Conservation (phyloP, 2,329 filamentous ascomycete species). For the Fusarium robinianum region DNA sequence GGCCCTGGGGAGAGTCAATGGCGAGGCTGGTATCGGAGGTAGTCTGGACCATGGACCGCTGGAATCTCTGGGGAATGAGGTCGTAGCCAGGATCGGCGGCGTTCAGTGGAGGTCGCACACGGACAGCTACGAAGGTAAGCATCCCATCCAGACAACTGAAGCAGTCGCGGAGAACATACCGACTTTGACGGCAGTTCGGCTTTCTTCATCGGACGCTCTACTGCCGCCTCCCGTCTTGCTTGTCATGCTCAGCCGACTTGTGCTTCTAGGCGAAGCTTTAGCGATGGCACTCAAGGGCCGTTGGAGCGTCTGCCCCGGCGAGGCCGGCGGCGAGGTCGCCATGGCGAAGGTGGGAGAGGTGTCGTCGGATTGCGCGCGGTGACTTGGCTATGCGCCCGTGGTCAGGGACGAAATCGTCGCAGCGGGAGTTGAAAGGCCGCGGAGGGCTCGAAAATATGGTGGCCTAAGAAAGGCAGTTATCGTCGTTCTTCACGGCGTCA, state of each 20-base stretch:
- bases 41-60: conserved; percentile 88
- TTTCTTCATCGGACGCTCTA: conserved; percentile 86
- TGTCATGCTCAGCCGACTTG: conserved; percentile 82
- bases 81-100: conserved; percentile 89
- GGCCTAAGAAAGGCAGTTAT: too few species aligned
- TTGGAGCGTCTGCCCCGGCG: conserved; percentile 61
- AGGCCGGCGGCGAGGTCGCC: conserved; percentile 72
- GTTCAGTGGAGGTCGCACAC: conserved; percentile 84
- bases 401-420: conserved; percentile 18
- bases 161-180: conserved; percentile 63
- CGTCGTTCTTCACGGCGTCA: conserved; percentile 33
- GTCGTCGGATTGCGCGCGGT: conserved; percentile 21
- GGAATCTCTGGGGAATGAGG: conserved; percentile 93
- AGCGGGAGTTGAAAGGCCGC: conserved; percentile 16
- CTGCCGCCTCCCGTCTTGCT: conserved; percentile 78
- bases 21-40: conserved; percentile 82
- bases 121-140: conserved; percentile 70
- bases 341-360: conserved; percentile 48
- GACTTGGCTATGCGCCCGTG: conserved; percentile 17
- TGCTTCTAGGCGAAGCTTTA: conserved; percentile 72
- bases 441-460: too few species aligned
- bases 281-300: conserved; percentile 83
- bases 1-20: conserved; percentile 89
- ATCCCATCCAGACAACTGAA: not conserved
- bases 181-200: conserved; percentile 91